Evolutionary conservation across 805 yeast genomes (phyloP).

Genomic region (Maudiozyma bulderi): DNA sequence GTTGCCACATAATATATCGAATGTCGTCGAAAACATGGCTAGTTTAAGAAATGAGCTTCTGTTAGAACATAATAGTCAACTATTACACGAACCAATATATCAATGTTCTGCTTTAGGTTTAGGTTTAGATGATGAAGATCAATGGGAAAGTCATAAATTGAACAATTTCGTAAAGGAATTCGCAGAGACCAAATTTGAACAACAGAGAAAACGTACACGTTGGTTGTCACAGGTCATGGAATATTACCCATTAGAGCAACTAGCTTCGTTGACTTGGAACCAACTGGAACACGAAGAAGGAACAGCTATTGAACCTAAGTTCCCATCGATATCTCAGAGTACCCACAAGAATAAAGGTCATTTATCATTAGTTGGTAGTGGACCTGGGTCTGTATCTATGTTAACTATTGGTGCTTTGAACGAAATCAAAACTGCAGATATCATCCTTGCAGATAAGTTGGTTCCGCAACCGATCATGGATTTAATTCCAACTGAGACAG

Average conservation of each 20-base stretch:
- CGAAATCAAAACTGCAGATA: constrained; percentile 73
- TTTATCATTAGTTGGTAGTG: constrained; percentile 83
- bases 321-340: not conserved
- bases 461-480: constrained; percentile 84
- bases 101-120: constrained; percentile 22
- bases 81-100: constrained; percentile 18
- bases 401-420: constrained; percentile 78
- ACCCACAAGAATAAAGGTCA: constrained; percentile 33
- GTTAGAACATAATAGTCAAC: constrained; percentile 36
- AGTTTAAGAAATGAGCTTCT: constrained; percentile 47
- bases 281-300: constrained; percentile 10
- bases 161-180: constrained; percentile 57
- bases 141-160: constrained; percentile 47
- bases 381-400: constrained; percentile 81
- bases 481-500: constrained; percentile 67
- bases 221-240: constrained; percentile 89
- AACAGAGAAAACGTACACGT: constrained; percentile 52
- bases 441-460: constrained; percentile 79
- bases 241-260: constrained; percentile 66
- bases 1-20: constrained; percentile 63
- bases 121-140: constrained; percentile 54
- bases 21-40: constrained; percentile 62
- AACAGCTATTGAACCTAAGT: not conserved
- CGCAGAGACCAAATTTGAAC: constrained; percentile 41
- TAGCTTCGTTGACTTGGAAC: constrained; percentile 50